Base-by-base conservation (phyloP, 129 eudicot genomes). In the Saussurea involucrata region DNA sequence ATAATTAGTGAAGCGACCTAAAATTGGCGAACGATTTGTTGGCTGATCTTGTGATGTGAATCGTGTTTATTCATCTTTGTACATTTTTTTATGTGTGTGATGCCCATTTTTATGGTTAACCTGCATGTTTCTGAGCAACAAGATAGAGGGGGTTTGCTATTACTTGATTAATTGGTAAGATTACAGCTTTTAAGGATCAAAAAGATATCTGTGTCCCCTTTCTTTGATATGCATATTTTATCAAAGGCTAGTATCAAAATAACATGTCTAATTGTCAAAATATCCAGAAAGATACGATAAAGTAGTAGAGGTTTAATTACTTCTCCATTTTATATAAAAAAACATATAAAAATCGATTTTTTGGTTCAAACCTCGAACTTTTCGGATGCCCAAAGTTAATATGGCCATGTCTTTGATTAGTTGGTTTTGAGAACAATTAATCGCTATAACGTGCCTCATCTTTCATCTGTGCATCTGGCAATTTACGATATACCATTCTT, bases 111-210 rank as follows among this genome's bases (percentile, higher is more conserved):
- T 66, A 25, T 60, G 68, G 68, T 58, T 31, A 49, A 42, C 33
- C 20, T 22, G 25, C 57, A 12, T 66, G 42, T 31, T 27, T 66
- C 71, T 66, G 71, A 31, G 25, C 44, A 17, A 17, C 8, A 25
- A 66, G 46, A 31, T 32, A 18, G 28, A 7, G 24, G 72, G 40
- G 58, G 58, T 49, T 55, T 72, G 10, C 29, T 24, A 10, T 53
- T 53, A n/a, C 76, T 18, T 27, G 42, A 53, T 72, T 25, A n/a
- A 24, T 11, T 72, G n/a, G 12, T 11, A 28, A 57, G 69, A 74
- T 31, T 33, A 33, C 8, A 74, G 34, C 70, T 74, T 10, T 34
- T 22, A 36, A 74, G 69, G 78, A 74, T 74, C 78, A 36, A 63
- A 28, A 37, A 66, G 10, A 66, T 53, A 20, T 27, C 7, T 40